Conservation (phyloP, 1,284 basidiomycete genomes). For the Ustilago trichophora region DNA sequence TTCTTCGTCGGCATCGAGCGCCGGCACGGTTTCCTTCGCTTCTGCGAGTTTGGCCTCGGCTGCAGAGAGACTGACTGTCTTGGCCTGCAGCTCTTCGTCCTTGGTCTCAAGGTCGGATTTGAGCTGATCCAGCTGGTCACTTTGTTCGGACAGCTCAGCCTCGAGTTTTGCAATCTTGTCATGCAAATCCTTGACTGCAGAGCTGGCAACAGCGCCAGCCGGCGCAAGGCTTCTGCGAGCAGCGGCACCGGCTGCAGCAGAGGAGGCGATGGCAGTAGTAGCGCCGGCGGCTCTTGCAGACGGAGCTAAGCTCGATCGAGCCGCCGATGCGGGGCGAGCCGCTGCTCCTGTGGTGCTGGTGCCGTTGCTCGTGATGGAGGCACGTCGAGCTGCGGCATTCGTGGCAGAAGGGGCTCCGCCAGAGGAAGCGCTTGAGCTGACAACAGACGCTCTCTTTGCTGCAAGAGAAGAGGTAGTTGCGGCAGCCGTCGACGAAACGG, state of each 20-base stretch:
- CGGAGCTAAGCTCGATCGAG: conserved; percentile 24
- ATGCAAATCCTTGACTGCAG: conserved; percentile 40
- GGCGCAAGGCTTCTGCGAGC: conserved; percentile 31
- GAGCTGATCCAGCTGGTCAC: conserved; percentile 43
- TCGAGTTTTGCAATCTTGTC: conserved; percentile 44
- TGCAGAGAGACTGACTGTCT: conserved; percentile 42
- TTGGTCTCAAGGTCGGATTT: conserved; percentile 50
- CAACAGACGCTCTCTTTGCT: conserved; percentile 22
- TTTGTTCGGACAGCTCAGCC: conserved; percentile 47
- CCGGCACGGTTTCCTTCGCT: conserved; percentile 1
- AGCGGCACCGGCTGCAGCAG: conserved; percentile 18
- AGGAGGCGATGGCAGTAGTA: conserved; percentile 6
- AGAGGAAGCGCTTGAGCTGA: conserved; percentile 29
- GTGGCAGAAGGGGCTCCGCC: conserved; percentile 21
- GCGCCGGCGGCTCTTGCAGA: conserved; percentile 11
- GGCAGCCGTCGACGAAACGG: conserved; percentile 22
- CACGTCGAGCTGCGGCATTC: conserved; percentile 28
- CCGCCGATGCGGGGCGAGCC: conserved; percentile 21
- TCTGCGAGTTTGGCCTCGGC: conserved; percentile 43
- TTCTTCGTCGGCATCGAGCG: conserved; percentile 1
- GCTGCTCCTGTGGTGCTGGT: conserved; percentile 22
- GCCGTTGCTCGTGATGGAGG: conserved; percentile 41
- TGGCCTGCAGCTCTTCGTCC: conserved; percentile 49
- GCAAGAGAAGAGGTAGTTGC: conserved; percentile 20
- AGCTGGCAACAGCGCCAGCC: conserved; percentile 11